phyloP scores from a whole-genome alignment of 495 filamentous ascomycete species.

The Bathelium albidoporum region DNA sequence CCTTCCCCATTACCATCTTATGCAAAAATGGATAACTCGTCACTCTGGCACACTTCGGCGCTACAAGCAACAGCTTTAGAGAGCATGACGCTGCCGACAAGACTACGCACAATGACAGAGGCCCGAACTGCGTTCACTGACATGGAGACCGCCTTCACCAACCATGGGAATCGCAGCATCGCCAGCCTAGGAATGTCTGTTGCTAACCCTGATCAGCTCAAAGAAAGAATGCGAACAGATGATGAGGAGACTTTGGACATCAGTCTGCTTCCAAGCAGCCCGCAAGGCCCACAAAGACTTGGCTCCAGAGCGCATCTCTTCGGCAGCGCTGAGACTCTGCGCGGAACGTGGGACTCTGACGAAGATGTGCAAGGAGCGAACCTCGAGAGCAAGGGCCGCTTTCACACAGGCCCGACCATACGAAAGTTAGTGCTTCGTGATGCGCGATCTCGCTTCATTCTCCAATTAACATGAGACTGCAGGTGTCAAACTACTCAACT shows the following conservation, averaged over 20 bases:
- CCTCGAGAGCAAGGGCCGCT: conserved; percentile 15
- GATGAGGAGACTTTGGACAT: conserved; percentile 11
- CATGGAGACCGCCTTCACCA: conserved; percentile 61
- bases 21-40: conserved; percentile 52
- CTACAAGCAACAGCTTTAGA: conserved; percentile 71
- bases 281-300: neutral
- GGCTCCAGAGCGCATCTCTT: conserved; percentile 17
- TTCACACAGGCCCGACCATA: conserved; percentile 16
- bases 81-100: conserved; percentile 64
- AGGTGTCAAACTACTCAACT: conserved; percentile 50
- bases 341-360: conserved; percentile 20
- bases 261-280: conserved; percentile 10
- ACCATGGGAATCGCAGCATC: conserved; percentile 69
- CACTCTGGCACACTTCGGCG: conserved; percentile 72
- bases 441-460: neutral
- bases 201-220: conserved; percentile 17
- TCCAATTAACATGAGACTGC: conserved; percentile 5
- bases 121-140: conserved; percentile 44
- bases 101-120: conserved; percentile 47
- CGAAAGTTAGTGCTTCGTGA: conserved; percentile 12
- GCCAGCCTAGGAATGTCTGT: conserved; percentile 57
- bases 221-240: neutral
- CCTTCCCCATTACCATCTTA: conserved; percentile 47
- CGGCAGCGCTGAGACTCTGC: conserved; percentile 19
- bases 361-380: conserved; percentile 15